These are phyloP conservation scores for Pseudogymnoascus sp. DNA, from an alignment of 2,329 filamentous ascomycete species.

Conservation along the genomic window DNA sequence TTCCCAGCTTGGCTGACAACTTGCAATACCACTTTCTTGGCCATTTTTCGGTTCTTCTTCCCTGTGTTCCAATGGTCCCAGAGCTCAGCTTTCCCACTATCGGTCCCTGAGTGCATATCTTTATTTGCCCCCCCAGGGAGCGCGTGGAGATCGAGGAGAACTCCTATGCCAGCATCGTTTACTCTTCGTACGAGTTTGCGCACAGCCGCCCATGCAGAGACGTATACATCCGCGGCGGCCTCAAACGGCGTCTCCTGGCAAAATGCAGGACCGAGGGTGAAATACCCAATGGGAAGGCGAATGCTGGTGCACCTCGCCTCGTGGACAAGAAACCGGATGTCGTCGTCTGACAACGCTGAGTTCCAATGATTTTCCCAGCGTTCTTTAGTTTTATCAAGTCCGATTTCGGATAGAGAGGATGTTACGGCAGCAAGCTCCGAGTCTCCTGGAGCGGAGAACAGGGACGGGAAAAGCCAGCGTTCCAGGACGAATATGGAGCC, in stretches of 20 bases:
- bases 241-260: conserved; percentile 48
- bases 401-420: conserved; percentile 38
- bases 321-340: conserved; percentile 47
- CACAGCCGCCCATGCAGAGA: conserved; percentile 47
- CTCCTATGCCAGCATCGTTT: conserved; percentile 43
- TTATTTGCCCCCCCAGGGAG: conserved; percentile 52
- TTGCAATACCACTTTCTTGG: conserved; percentile 44
- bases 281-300: conserved; percentile 56
- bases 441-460: conserved; percentile 40
- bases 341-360: conserved; percentile 42
- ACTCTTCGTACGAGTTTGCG: conserved; percentile 42
- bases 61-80: conserved; percentile 36
- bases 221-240: conserved; percentile 41
- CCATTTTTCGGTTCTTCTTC: conserved; percentile 38
- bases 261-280: conserved; percentile 46
- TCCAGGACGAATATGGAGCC: conserved; percentile 56
- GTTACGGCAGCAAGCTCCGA: conserved; percentile 49
- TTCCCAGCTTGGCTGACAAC: conserved; percentile 33
- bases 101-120: conserved; percentile 51
- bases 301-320: conserved; percentile 50
- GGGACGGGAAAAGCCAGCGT: conserved; percentile 47
- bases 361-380: conserved; percentile 51
- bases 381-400: conserved; percentile 41
- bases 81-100: conserved; percentile 44
- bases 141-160: conserved; percentile 53